Percentiles rank a stretch among this genome's conserved stretches.
These are phyloP conservation scores for Petrea volubilis DNA, from an alignment of 257 asterid genomes.

Conservation along the genomic window DNA sequence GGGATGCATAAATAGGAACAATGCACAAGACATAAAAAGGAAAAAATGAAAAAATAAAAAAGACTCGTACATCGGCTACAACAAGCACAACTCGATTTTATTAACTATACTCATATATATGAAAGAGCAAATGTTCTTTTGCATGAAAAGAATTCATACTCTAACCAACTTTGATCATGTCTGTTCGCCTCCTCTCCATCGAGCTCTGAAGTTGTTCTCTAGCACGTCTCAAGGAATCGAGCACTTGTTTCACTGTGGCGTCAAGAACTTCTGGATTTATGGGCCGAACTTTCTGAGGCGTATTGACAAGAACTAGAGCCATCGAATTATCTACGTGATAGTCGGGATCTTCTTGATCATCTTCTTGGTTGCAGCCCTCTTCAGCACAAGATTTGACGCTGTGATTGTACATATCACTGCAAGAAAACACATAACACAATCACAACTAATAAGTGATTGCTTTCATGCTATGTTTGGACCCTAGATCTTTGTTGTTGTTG, in stretches of 20 bases:
- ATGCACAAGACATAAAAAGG: too few relatives aligned
- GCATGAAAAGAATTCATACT: background rate
- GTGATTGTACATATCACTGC: slow-evolving; percentile 12
- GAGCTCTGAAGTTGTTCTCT: slow-evolving; percentile 65
- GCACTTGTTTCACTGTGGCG: slow-evolving; percentile 67
- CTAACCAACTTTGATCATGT: slow-evolving; percentile 51
- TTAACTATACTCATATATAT: background rate
- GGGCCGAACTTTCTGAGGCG: slow-evolving; percentile 17
- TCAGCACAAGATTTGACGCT: slow-evolving; percentile 22
- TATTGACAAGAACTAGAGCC: slow-evolving; percentile 56
- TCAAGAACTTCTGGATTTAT: slow-evolving; percentile 69
- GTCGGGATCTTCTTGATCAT: slow-evolving; percentile 26
- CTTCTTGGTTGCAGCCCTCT: slow-evolving; percentile 16
- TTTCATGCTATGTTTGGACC: too few relatives aligned
- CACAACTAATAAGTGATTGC: background rate
- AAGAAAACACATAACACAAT: slow-evolving; percentile 2
- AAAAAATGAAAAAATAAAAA: too few relatives aligned
- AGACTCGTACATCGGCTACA: too few relatives aligned
- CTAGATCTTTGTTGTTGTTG: too few relatives aligned
- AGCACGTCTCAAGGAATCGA: slow-evolving; percentile 55
- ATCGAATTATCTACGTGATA: slow-evolving; percentile 42
- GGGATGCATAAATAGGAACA: too few relatives aligned
- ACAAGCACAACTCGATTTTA: background rate
- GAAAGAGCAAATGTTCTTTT: background rate
- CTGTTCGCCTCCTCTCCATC: slow-evolving; percentile 47